Conservation (phyloP, 768 basidiomycete species). For the Scleroderma bovista region DNA sequence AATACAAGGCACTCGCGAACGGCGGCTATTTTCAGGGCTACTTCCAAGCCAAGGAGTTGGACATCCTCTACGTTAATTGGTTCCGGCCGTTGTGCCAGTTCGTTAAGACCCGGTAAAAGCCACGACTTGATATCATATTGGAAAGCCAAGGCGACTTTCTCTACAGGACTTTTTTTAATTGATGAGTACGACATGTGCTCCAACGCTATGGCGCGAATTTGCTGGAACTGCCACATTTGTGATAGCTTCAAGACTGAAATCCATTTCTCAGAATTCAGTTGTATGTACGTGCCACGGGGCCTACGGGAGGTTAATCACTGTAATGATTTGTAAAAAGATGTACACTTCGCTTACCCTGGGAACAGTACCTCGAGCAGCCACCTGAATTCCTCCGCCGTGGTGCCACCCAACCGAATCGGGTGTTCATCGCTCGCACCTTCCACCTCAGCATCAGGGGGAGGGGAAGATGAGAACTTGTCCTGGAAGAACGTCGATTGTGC, state of each 20-base stretch:
- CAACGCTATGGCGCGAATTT: background rate
- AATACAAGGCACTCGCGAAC: background rate
- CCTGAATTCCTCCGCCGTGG: slow-evolving; percentile 8
- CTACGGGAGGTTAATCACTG: background rate
- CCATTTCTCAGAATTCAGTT: slow-evolving; percentile 23
- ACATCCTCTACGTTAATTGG: slow-evolving; percentile 1
- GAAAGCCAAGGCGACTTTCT: slow-evolving; percentile 1
- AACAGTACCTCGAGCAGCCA: slow-evolving; percentile 8
- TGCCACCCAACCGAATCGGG: slow-evolving; percentile 12
- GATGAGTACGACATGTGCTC: background rate
- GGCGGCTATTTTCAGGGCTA: background rate
- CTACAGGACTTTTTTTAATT: background rate
- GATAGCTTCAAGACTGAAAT: slow-evolving; percentile 31
- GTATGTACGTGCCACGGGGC: background rate
- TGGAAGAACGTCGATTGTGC: slow-evolving; percentile 9
- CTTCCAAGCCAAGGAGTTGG: background rate
- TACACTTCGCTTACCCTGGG: slow-evolving; percentile 4
- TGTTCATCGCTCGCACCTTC: slow-evolving; percentile 10
- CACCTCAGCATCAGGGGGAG: background rate
- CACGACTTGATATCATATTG: background rate
- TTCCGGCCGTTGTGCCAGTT: background rate
- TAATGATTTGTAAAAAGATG: background rate
- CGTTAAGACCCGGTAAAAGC: background rate
- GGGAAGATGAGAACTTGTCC: slow-evolving; percentile 10
- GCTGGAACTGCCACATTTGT: slow-evolving; percentile 29